These are phyloP conservation scores for Quercus agrifolia DNA, from an alignment of 306 rosid genomes.

Conservation along the genomic window DNA sequence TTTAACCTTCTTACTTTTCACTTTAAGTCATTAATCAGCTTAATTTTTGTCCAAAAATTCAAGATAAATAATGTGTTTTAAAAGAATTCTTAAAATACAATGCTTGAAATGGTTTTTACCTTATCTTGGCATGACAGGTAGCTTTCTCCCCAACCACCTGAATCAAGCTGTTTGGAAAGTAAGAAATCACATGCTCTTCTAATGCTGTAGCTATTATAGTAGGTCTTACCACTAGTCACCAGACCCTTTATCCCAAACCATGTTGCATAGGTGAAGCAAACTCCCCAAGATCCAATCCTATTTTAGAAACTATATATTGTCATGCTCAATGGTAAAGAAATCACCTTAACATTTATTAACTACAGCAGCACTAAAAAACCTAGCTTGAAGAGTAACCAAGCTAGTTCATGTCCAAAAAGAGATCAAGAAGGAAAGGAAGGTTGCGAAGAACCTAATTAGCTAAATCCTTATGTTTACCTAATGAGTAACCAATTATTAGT, in stretches of 20 bases:
- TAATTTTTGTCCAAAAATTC: not conserved
- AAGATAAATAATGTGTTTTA: not conserved
- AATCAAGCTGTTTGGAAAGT: slow-evolving; percentile 54
- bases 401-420: too few relatives aligned
- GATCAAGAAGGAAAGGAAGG: too few relatives aligned
- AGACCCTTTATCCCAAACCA: slow-evolving; percentile 77
- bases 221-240: slow-evolving; percentile 40
- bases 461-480: too few relatives aligned
- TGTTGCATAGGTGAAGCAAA: slow-evolving; percentile 74
- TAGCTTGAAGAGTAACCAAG: too few relatives aligned
- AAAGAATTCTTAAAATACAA: not conserved
- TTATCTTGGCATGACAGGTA: slow-evolving; percentile 56
- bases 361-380: not conserved
- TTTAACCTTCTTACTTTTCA: not conserved
- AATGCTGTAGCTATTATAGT: slow-evolving; percentile 38
- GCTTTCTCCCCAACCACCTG: slow-evolving; percentile 87
- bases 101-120: slow-evolving; percentile 23
- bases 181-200: slow-evolving; percentile 61
- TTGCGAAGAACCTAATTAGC: too few relatives aligned
- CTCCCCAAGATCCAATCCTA: slow-evolving; percentile 80
- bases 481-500: too few relatives aligned
- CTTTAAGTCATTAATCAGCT: not conserved
- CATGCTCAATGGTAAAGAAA: not conserved
- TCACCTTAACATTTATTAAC: not conserved
- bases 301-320: not conserved